Base-by-base conservation (phyloP, 2,329 filamentous ascomycete species). In the Herpotrichia juniperi region DNA sequence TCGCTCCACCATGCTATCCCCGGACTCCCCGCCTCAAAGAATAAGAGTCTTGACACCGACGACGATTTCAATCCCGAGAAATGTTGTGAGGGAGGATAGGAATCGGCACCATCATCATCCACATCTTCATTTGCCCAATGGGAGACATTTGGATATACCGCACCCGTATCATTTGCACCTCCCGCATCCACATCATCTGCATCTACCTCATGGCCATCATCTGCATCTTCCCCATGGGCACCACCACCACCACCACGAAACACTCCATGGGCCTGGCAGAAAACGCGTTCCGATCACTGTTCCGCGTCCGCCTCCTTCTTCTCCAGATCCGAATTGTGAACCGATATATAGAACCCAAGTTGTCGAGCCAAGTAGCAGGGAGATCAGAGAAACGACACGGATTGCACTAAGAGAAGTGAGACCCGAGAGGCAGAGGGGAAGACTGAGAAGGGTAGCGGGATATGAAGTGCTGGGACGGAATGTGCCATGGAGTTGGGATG, bases 401-500 rank as follows among this genome's bases (percentile, higher is more conserved):
- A 45, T 59, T 8, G 67, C 66, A 16, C 53, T 72, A 24, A 53
- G 60, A 17, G 59, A 54, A 17, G 54, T 56, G 22, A 57, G 56
- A 8, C 50, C 56, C 6, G 56, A 54, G 4, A 50, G 63, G 25
- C 56, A 54, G 4, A 52, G 63, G 28, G 56, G 57, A 3, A 47
- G 64, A 1, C 32, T 71, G 47, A 53, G 67, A 21, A 50, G 66
- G 31, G 67, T 72, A 14, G 65, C 67, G 9, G 69, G 67, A 1
- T 72, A 69, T 31, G 64, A 72, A 21, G 62, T 71, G 1, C 26
- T 69, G n/a, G 63, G 68, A 1, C 53, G 43, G 24, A 57, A 66
- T 28, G 63, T 69, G 3, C 69, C 69, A 8, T 72, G 68, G 66
- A 61, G 64, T 48, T 72, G 69, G 69, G 69, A 72, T 22, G 71